Conservation (phyloP, 2,329 filamentous ascomycete species). For the Exophiala xenobiotica region DNA sequence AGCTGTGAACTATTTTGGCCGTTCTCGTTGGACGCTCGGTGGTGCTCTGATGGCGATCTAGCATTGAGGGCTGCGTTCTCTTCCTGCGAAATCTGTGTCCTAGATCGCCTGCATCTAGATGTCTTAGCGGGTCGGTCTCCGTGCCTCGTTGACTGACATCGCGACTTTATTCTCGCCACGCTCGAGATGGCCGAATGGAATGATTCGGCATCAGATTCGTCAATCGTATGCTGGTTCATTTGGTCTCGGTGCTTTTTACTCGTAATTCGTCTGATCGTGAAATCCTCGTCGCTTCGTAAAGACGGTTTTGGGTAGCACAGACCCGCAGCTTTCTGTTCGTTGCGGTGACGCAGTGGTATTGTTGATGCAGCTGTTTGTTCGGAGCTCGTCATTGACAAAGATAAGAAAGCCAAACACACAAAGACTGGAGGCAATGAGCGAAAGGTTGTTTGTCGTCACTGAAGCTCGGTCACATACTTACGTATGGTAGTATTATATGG, state of each 20-base stretch:
- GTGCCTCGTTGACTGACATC: not conserved
- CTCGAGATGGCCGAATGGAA: constrained; percentile 25
- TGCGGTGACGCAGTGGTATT: not conserved
- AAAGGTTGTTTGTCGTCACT: not conserved
- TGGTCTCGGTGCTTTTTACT: not conserved
- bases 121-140: not conserved
- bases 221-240: not conserved
- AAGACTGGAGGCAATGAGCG: not conserved
- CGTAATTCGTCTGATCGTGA: not conserved
- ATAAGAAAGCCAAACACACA: not conserved
- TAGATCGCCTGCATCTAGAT: not conserved
- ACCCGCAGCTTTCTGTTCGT: not conserved
- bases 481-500: too few species aligned
- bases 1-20: not conserved
- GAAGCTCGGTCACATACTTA: not conserved
- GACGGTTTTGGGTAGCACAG: not conserved
- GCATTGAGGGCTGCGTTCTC: not conserved
- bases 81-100: not conserved
- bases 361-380: not conserved
- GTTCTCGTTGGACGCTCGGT: not conserved
- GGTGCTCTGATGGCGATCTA: not conserved
- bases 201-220: constrained; percentile 23
- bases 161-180: constrained; percentile 4
- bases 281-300: not conserved
- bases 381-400: not conserved